Conservation (phyloP, 495 filamentous ascomycete genomes). For the Aspergillus diversus region DNA sequence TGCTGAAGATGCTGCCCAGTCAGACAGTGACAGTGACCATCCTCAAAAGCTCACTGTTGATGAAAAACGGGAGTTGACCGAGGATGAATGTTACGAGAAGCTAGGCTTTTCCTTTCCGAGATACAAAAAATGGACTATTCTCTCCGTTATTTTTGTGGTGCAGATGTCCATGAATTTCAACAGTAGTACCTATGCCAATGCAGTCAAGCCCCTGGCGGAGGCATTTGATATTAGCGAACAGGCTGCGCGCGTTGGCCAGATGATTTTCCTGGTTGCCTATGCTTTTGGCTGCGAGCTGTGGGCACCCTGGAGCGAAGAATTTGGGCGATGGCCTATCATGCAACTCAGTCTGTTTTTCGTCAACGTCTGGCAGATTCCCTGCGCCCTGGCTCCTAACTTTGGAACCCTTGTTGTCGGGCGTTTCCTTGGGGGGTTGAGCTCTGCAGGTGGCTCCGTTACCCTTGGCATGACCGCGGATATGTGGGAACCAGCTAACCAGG, state of each 20-base stretch:
- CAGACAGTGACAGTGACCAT: slow-evolving; percentile 24
- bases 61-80: slow-evolving; percentile 61
- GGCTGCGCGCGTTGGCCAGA: slow-evolving; percentile 66
- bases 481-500: slow-evolving; percentile 72
- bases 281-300: slow-evolving; percentile 83
- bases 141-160: slow-evolving; percentile 73
- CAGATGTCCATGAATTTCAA: slow-evolving; percentile 90
- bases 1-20: slow-evolving; percentile 28
- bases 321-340: slow-evolving; percentile 73
- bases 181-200: slow-evolving; percentile 72
- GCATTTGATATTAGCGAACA: slow-evolving; percentile 67
- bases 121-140: slow-evolving; percentile 78
- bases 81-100: slow-evolving; percentile 64
- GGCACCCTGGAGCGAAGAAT: slow-evolving; percentile 82
- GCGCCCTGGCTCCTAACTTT: slow-evolving; percentile 71
- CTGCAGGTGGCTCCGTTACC: slow-evolving; percentile 79
- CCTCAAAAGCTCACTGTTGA: slow-evolving; percentile 24
- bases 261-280: slow-evolving; percentile 73
- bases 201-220: slow-evolving; percentile 59
- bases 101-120: slow-evolving; percentile 65
- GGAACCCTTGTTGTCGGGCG: slow-evolving; percentile 67
- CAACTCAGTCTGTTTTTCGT: slow-evolving; percentile 71
- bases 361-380: slow-evolving; percentile 76
- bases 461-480: slow-evolving; percentile 83
- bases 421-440: slow-evolving; percentile 69